phyloP scores from a whole-genome alignment of 495 filamentous ascomycete species.

The Daldinia decipiens region DNA sequence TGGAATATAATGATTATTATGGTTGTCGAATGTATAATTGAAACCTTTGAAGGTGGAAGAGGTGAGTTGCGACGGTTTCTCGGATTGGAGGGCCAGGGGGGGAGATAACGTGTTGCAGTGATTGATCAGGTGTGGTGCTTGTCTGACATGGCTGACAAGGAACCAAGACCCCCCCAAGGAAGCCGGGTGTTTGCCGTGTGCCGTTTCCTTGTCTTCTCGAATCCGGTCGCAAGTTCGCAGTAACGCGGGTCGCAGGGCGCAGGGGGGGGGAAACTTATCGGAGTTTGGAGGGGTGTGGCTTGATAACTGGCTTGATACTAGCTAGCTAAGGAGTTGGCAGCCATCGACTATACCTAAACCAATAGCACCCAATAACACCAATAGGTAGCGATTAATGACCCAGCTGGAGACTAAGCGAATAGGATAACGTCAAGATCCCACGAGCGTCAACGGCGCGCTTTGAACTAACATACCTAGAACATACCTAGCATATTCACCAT shows the following conservation, averaged over 20 bases:
- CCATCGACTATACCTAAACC: slow-evolving; percentile 17
- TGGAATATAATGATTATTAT: slow-evolving; percentile 15
- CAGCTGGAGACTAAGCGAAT: slow-evolving; percentile 52
- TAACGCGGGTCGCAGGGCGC: slow-evolving; percentile 7
- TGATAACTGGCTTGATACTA: slow-evolving; percentile 18
- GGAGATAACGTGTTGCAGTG: slow-evolving; percentile 10
- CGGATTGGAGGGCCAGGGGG: slow-evolving; percentile 13
- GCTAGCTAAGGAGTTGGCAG: slow-evolving; percentile 3
- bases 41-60: slow-evolving; percentile 25
- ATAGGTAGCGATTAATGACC: slow-evolving; percentile 12
- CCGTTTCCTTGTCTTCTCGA: slow-evolving; percentile 31
- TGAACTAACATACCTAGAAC: slow-evolving; percentile 36
- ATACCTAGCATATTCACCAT: slow-evolving; percentile 26
- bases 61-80: slow-evolving; percentile 32
- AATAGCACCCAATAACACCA: slow-evolving; percentile 3
- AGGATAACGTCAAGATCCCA: slow-evolving; percentile 52
- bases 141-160: slow-evolving; percentile 39
- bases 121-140: slow-evolving; percentile 35
- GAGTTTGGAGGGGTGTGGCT: slow-evolving; percentile 31
- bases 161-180: slow-evolving; percentile 10
- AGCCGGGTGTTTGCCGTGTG: slow-evolving; percentile 26
- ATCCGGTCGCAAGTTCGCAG: slow-evolving; percentile 22
- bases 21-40: slow-evolving; percentile 32
- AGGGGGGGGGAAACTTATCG: slow-evolving; percentile 8
- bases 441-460: slow-evolving; percentile 47